Percentiles rank a stretch among this genome's conserved stretches.
Evolutionary conservation across 2,329 filamentous ascomycete species (phyloP).

Genomic region (Aspergillus costaricaensis): DNA sequence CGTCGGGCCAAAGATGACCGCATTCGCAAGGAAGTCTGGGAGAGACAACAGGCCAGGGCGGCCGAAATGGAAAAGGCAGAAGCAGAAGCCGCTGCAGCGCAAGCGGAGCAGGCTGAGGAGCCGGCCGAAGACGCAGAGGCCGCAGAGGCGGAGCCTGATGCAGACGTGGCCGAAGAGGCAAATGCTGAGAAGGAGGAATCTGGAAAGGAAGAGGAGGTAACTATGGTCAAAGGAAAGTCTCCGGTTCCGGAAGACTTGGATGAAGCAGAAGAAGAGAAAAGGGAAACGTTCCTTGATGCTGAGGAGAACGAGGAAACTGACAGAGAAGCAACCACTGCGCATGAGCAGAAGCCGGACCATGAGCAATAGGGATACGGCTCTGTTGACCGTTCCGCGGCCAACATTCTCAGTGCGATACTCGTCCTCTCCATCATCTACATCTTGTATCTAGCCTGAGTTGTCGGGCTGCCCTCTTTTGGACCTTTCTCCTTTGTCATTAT

Average conservation of each 20-base stretch:
- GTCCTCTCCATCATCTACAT: conserved; percentile 4
- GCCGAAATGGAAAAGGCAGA: conserved; percentile 50
- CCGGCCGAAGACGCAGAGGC: conserved; percentile 11
- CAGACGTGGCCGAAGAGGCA: not conserved
- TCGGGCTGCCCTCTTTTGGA: conserved; percentile 3
- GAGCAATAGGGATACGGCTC: conserved; percentile 3
- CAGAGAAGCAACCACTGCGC: not conserved
- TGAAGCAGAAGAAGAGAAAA: conserved; percentile 6
- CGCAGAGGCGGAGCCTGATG: conserved; percentile 8
- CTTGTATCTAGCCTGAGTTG: not conserved
- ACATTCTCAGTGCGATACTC: conserved; percentile 7
- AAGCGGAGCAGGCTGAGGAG: conserved; percentile 21
- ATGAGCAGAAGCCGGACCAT: not conserved
- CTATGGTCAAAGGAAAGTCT: conserved; percentile 11
- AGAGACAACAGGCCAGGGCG: conserved; percentile 54
- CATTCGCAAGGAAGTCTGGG: conserved; percentile 73
- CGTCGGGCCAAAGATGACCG: conserved; percentile 83
- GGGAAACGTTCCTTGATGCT: not conserved
- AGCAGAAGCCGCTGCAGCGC: conserved; percentile 28
- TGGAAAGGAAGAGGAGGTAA: conserved; percentile 8
- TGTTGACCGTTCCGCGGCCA: conserved; percentile 3
- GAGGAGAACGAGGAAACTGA: conserved; percentile 10
- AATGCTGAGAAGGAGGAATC: conserved; percentile 12
- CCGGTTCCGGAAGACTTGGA: conserved; percentile 8
- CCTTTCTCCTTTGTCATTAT: not conserved